Conservation (phyloP, 305 asterid species). For the Solanum hybrid region DNA sequence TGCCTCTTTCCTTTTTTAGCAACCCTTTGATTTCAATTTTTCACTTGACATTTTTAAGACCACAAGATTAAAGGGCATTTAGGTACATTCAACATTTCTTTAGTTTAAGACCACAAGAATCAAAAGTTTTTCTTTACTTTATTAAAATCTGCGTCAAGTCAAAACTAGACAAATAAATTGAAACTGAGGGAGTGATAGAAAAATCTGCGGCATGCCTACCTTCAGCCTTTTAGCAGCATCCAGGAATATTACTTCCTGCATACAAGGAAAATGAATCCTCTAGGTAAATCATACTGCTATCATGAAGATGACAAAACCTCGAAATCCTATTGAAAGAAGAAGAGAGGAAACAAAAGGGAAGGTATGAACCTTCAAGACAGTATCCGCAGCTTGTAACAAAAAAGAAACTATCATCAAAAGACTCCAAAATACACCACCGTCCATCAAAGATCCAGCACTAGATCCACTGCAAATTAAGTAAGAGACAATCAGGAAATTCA, state of each 20-base stretch:
- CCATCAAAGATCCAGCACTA: constrained; percentile 86
- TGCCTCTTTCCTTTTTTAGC: neutral
- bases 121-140: neutral
- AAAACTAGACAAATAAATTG: neutral
- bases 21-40: neutral
- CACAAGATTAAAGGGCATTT: neutral
- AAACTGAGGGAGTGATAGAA: neutral
- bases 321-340: neutral
- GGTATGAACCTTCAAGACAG: constrained; percentile 71
- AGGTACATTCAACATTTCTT: neutral
- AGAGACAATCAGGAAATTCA: neutral
- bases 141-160: neutral
- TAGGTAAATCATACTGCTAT: constrained; percentile 22
- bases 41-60: neutral
- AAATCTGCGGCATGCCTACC: constrained; percentile 40
- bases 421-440: constrained; percentile 90
- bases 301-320: constrained; percentile 8
- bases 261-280: constrained; percentile 15
- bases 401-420: constrained; percentile 83
- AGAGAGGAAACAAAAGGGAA: constrained; percentile 10
- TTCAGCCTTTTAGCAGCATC: constrained; percentile 74
- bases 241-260: constrained; percentile 77
- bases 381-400: constrained; percentile 93
- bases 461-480: constrained; percentile 66
- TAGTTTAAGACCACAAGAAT: neutral